Base-by-base conservation (phyloP, 140 eudicot species). In the Senecio squalidus region DNA sequence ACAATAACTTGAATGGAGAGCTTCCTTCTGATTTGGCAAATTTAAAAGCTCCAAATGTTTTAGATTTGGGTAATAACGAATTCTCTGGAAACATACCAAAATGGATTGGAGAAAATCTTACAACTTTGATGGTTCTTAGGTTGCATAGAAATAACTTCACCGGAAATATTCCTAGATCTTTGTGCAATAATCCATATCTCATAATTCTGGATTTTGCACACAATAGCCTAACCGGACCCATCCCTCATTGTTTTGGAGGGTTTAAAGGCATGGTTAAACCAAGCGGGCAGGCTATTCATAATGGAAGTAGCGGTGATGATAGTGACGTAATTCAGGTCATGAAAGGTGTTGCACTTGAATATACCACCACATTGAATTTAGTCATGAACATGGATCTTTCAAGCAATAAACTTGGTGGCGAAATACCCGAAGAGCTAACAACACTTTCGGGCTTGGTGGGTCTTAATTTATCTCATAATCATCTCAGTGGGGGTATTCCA, bases 351-450 rank as follows among this genome's bases (percentile, higher is more conserved):
- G 64, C 18, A 6, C 54, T 39, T 14, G 67, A 60, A 10, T 52
- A 28, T 17, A 43, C 38, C 0, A 41, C 4, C 0, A 55, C 22
- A 4, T 23, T 74, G 48, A 4, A 9, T n/a, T 28, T 38, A 0
- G 64, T 74, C 1, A 43, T 36, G 9, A 30, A 29, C 45, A 66
- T 79, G 41, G 79, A 71, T 38, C 76, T 80, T 34, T 80, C 86
- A 7, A 33, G 50, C 33, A 72, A 80, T 30, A 52, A 68, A 13
- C 21, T 76, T 9, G 25, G 7, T 0, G 86, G 86, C 27, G 17
- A 29, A 4, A 67, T 80, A 9, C 81, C 85, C 1, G 54, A 47
- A 18, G 64, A 66, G 50, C 22, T 75, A 4, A 54, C 65, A 6
- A 5, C 20, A 2, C 70, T 80, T 4, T 30, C 14, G 6, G 60